Evolutionary conservation across 2,329 filamentous ascomycete genomes (phyloP), one percentile per base, ranked within the genome.

Genomic region (Diaporthe sp.): DNA sequence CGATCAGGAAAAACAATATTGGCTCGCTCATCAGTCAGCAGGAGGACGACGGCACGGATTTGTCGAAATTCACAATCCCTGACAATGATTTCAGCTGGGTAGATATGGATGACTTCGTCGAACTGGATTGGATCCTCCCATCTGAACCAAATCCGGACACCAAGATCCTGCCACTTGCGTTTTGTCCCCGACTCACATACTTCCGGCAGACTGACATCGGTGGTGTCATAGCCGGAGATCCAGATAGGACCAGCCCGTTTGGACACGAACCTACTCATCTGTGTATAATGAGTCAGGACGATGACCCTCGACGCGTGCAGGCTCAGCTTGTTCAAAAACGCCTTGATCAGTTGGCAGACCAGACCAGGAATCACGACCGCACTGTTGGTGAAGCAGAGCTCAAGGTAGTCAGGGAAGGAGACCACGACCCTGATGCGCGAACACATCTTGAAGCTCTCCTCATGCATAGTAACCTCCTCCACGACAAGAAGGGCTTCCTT

Each of bases 21-120:
- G 85, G 88, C 3, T 85, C 86, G 13, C 82, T 90, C 71, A 85
- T 89, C 64, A 85, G 85, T 4, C 87, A 91, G 71, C 84, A 89
- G 69, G 89, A 91, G 35, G 85, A 86, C 4, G 88, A 89, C 12
- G 89, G 89, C 10, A 90, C 90, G 4, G 93, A 96, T 81, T 87
- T 98, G 67, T 97, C 96, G 0, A 93, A 93, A 71, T 99, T 99
- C 81, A 96, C 93, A 0, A 99, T 99, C 67, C 96, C 97, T 0
- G 97, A 99, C 82, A 94, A 97, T 72, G 97, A 99, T 80, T 92
- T 95, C 78, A 95, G 93, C 72, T 99, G 97, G 97, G 96, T 99
- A 77, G 97, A 99, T 80, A 98, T 99, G 95, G 97, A 99, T 81
- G 97, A 99, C 82, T 99, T 99, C 83, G 96, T 99, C 40, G 97